Conservation (phyloP, 352 stramenopile species). For the Blastocystis sp. region DNA sequence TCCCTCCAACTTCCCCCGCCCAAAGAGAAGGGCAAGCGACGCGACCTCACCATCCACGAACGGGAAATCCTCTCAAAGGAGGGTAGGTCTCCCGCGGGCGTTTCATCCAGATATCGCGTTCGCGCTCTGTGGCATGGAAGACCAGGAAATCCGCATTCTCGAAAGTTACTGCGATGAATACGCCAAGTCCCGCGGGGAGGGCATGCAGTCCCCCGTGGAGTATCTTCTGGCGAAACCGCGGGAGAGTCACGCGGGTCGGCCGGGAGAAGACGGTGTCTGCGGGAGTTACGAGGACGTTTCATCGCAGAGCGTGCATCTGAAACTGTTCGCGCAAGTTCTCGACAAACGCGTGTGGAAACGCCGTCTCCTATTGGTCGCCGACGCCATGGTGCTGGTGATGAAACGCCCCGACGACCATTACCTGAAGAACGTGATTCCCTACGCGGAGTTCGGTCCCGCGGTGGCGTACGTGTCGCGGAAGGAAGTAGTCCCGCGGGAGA, state of each 20-base stretch:
- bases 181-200: neutral
- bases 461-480: neutral
- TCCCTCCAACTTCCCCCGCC: conserved; percentile 23
- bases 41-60: neutral
- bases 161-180: neutral
- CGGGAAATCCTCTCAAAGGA: conserved; percentile 41
- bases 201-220: neutral
- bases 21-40: conserved; percentile 26
- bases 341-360: conserved; percentile 39
- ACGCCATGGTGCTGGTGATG: conserved; percentile 35
- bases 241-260: too few relatives aligned
- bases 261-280: neutral
- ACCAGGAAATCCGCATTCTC: conserved; percentile 19
- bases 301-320: conserved; percentile 1
- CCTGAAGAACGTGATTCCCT: conserved; percentile 21
- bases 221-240: neutral
- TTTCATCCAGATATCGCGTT: conserved; percentile 37
- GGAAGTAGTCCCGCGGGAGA: neutral
- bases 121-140: conserved; percentile 41
- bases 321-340: conserved; percentile 16
- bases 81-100: neutral
- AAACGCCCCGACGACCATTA: conserved; percentile 50
- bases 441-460: neutral
- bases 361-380: conserved; percentile 9
- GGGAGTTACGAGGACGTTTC: neutral